Percentiles rank a stretch among this genome's conserved stretches.
Conservation (phyloP, 306 rosid genomes). For the Sicyos edulis region DNA sequence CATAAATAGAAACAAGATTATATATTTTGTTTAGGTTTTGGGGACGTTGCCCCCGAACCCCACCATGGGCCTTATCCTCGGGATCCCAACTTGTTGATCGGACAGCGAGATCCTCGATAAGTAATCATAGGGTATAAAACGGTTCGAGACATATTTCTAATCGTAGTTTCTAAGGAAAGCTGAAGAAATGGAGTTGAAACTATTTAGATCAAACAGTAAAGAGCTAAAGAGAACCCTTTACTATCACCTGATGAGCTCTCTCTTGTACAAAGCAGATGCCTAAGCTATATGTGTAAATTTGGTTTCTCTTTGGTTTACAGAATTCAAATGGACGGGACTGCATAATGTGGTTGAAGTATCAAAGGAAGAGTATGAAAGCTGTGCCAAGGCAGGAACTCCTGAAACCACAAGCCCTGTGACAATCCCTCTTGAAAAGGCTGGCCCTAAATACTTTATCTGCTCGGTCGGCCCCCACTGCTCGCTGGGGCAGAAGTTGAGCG, state of each 20-base stretch:
- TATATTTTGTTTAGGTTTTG: too few species aligned
- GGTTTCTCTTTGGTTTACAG: conserved; percentile 13
- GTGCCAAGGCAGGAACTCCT: neutral
- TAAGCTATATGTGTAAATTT: neutral
- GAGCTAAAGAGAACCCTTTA: neutral
- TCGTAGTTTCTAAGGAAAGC: neutral
- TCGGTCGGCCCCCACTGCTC: neutral
- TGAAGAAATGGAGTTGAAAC: neutral
- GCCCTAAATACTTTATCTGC: conserved; percentile 16
- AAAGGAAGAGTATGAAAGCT: conserved; percentile 8
- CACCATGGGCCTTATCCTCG: too few species aligned
- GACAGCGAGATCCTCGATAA: too few species aligned
- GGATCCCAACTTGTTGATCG: too few species aligned
- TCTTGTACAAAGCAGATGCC: too few species aligned
- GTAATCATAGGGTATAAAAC: too few species aligned
- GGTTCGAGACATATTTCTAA: too few species aligned
- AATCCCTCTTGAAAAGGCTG: neutral
- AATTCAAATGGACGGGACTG: conserved; percentile 15
- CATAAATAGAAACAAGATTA: too few species aligned
- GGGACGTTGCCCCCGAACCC: too few species aligned
- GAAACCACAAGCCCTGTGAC: neutral
- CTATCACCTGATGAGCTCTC: neutral
- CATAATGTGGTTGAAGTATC: conserved; percentile 24
- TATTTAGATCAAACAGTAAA: neutral
- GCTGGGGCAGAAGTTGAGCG: neutral